Evolutionary conservation across 192 early-diverging fungal genomes (phyloP).

Genomic region (Globomyces pollinis-pini): DNA sequence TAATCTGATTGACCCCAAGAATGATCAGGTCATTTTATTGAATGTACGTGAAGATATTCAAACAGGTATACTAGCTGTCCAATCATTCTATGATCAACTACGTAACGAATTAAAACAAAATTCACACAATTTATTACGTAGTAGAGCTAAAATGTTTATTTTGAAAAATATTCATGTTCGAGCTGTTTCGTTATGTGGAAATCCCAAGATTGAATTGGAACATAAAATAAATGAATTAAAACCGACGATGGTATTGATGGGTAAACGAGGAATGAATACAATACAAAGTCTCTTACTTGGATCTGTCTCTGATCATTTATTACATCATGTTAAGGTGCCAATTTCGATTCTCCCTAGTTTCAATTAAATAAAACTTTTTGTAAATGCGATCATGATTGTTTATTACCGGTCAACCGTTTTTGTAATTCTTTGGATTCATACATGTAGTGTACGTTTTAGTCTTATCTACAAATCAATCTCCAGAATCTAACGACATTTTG

Average conservation of each 20-base stretch:
- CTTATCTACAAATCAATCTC: no score
- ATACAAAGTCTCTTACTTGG: conserved; percentile 29
- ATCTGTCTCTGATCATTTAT: conserved; percentile 35
- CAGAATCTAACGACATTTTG: no score
- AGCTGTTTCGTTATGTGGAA: neutral
- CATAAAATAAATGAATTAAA: conserved; percentile 4
- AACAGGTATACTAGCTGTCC: neutral
- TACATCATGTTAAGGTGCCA: conserved; percentile 22
- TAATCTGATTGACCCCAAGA: conserved; percentile 22
- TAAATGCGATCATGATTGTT: no score
- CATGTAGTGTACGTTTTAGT: no score
- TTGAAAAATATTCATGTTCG: conserved; percentile 10
- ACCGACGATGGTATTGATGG: conserved; percentile 12
- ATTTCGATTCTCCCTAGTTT: conserved; percentile 12
- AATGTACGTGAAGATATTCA: conserved; percentile 12
- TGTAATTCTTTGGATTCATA: no score
- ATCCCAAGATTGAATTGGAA: neutral
- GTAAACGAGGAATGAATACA: conserved; percentile 13
- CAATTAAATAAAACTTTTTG: no score
- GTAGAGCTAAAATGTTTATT: neutral
- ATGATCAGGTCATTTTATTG: conserved; percentile 29
- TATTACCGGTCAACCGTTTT: no score
- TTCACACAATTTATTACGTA: neutral
- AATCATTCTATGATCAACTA: neutral
- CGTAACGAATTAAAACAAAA: neutral